A percentile compares a stretch with the other conserved stretches of the same genome.
Evolutionary conservation across 2,329 filamentous ascomycete genomes (phyloP).

Genomic region (Alternaria alternata): DNA sequence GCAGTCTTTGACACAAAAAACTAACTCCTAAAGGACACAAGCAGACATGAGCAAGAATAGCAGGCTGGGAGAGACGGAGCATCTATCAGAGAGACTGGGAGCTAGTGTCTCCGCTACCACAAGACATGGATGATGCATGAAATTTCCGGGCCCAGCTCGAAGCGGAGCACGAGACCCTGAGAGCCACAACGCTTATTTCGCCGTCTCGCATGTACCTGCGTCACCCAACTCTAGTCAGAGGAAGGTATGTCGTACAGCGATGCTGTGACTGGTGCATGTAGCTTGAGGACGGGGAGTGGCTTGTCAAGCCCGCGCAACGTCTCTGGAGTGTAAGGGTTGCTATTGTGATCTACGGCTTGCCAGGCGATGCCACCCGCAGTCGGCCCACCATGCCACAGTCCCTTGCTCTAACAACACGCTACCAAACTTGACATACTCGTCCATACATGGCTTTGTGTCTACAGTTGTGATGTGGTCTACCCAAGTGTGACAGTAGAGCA

Average conservation of each 20-base stretch:
- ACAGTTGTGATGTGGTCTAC: neutral
- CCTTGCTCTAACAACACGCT: conserved; percentile 1
- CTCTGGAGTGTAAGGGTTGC: neutral
- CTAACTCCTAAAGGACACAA: neutral
- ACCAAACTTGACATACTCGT: neutral
- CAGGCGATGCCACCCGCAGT: neutral
- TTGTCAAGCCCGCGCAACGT: neutral
- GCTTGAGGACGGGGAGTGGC: neutral
- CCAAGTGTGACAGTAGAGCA: neutral
- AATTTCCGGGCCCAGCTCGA: conserved; percentile 22
- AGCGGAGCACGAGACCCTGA: conserved; percentile 22
- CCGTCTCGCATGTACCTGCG: conserved; percentile 24
- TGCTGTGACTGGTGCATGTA: neutral
- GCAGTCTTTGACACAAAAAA: conserved; percentile 19
- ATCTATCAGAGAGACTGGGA: conserved; percentile 3
- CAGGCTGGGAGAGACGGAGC: neutral
- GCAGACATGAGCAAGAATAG: conserved; percentile 1
- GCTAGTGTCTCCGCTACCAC: conserved; percentile 16
- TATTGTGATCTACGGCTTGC: neutral
- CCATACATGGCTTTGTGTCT: neutral
- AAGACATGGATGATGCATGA: conserved; percentile 27
- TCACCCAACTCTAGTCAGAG: conserved; percentile 1
- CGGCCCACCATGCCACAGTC: neutral
- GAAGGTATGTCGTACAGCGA: neutral
- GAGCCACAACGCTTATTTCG: conserved; percentile 16